Base-by-base conservation (phyloP, 345 rosid species). In the Toxicodendron radicans region DNA sequence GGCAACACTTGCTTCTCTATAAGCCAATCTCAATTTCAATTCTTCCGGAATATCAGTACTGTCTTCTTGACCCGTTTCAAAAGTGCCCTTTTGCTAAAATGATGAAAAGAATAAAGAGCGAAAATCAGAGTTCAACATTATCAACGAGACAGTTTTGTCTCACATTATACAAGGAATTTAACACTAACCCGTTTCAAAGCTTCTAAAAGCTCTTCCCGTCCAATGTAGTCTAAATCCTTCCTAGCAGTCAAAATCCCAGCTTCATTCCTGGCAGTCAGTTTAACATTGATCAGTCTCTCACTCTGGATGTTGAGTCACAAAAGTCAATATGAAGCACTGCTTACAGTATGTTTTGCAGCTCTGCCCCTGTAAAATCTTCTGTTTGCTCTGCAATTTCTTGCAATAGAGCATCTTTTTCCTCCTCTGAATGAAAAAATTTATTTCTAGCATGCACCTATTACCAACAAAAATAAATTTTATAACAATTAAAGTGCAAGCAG, bases 171-270 rank as follows among this genome's bases (percentile, higher is more conserved):
- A 58, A 41, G 33, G 66, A 21, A 59, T 30, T 49, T 35, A 74
- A 64, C 70, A 78, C 84, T 52, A 78, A 95, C 97, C 89, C 97
- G 84, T 75, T 92, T 95, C 87, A 92, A 81, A 48, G 97, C 99
- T 78, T 95, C 97, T 54, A 91, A 76, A 78, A 95, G 97, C 82
- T 95, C 97, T 70, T 92, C 97, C 48, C 83, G 87, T 66, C 97
- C 99, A 74, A 95, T 95, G 82, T 79, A 84, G 76, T 91, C 97
- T 64, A 86, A 83, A 82, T 95, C 99, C 81, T 95, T 91, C 81
- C 99, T 87, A 51, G 99, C 97, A 75, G 97, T 92, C 87, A 92
- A 89, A 78, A 95, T 95, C 83, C 95, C 99, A 74, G 99, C 97
- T 85, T 95, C 99, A 79, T 92, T 95, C 87, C 97, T 95, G 85